Base-by-base conservation (phyloP, 768 basidiomycete species). In the Hydnomerulius pinastri region DNA sequence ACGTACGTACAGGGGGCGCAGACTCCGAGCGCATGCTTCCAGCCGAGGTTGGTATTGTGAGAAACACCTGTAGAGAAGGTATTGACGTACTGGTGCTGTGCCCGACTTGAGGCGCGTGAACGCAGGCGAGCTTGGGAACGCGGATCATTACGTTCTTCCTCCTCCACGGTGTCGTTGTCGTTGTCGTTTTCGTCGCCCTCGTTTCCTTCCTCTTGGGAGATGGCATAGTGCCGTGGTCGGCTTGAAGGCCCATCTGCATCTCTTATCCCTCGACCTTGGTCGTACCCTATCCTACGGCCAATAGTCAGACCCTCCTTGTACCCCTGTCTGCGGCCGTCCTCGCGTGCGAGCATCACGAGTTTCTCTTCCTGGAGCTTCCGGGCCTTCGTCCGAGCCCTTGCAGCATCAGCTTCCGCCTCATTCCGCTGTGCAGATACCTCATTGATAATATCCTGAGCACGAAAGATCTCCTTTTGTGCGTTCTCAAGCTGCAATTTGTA, bases 401-500 rank as follows among this genome's bases (percentile, higher is more conserved):
- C 70, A 1, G 78, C 77, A 7, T 71, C 67, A 0, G 74, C 71
- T 48, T 79, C 78, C 4, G 77, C 77, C 50, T 71, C 72, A 44
- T 73, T 68, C 20, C 76, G 69, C 57, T 75, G 68, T 4, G 66
- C 60, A 39, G 75, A 73, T 24, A 75, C 64, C 42, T 73, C 70
- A 61, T 72, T 69, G 28, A 79, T 67, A 32, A 76, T 67, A 21
- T 71, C 70, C 43, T 76, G 73, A 0, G 73, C 76, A 2, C 73
- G 68, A 36, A 64, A 61, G 23, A 80, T 73, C 53, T 79, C 76
- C 25, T 67, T 64, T 53, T 77, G 74, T 0, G 77, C 77, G 51
- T 68, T 74, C 15, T 74, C 72, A 43, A 75, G 67, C 51, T 79
- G 73, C 6, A 72, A 45, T 57, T 77, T 76, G 64, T 79, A 77